Evolutionary conservation across 306 rosid genomes (phyloP).

Genomic region (Casuarina equisetifolia): DNA sequence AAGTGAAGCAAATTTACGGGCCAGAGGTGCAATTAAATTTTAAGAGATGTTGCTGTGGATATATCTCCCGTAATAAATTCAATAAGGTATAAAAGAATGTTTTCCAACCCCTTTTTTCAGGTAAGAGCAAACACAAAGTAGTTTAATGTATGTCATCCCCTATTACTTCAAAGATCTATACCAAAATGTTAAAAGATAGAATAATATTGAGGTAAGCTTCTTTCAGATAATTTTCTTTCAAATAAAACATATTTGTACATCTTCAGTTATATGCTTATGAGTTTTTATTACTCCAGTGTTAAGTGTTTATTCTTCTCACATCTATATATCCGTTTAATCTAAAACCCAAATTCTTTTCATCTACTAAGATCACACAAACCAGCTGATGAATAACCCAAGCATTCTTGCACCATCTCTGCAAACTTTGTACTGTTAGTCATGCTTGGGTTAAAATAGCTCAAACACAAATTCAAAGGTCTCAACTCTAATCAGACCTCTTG

Average conservation of each 20-base stretch:
- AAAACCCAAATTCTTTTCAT: background rate
- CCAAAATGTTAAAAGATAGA: background rate
- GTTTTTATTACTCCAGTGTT: background rate
- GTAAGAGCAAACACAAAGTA: background rate
- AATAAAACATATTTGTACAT: background rate
- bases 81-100: background rate
- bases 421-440: background rate
- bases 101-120: background rate
- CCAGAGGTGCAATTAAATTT: background rate
- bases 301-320: background rate
- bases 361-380: background rate
- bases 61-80: background rate
- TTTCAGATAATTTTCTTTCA: background rate
- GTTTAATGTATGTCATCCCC: background rate
- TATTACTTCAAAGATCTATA: background rate
- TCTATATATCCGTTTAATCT: constrained; percentile 10
- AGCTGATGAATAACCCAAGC: background rate
- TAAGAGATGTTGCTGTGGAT: background rate
- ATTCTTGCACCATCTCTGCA: background rate
- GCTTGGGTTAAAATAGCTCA: background rate
- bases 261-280: background rate
- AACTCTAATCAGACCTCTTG: constrained; percentile 11
- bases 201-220: background rate
- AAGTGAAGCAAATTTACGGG: constrained; percentile 12
- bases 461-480: constrained; percentile 10